Evolutionary conservation across 2,329 filamentous ascomycete genomes (phyloP).

Genomic region (Chaetomiaceae sp.): DNA sequence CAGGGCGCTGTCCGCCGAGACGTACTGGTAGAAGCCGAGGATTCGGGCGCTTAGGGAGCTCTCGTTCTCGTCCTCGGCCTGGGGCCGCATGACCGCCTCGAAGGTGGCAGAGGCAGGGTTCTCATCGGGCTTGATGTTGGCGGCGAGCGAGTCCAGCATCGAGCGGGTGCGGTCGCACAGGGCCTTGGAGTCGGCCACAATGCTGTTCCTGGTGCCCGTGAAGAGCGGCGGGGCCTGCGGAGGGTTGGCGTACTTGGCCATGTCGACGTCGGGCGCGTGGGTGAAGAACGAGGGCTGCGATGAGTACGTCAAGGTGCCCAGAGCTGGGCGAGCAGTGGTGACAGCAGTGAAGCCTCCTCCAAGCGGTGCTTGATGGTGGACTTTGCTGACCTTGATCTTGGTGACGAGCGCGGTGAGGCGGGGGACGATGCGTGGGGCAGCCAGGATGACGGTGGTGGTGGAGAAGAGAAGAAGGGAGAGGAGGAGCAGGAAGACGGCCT

Average conservation of each 20-base stretch:
- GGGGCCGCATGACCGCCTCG: slow-evolving; percentile 55
- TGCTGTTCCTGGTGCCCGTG: slow-evolving; percentile 65
- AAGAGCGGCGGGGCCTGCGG: slow-evolving; percentile 76
- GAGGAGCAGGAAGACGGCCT: slow-evolving; percentile 38
- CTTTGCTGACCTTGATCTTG: slow-evolving; percentile 45
- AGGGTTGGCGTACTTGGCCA: slow-evolving; percentile 64
- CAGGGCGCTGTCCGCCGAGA: slow-evolving; percentile 63
- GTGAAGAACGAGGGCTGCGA: slow-evolving; percentile 33
- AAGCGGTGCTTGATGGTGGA: slow-evolving; percentile 30
- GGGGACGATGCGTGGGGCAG: slow-evolving; percentile 54
- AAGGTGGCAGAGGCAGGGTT: slow-evolving; percentile 52
- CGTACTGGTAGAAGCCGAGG: slow-evolving; percentile 75
- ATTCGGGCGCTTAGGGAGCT: slow-evolving; percentile 59
- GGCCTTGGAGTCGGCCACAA: slow-evolving; percentile 62
- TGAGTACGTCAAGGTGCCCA: slow-evolving; percentile 30
- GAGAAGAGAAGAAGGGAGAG: slow-evolving; percentile 54
- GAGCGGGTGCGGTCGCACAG: slow-evolving; percentile 60
- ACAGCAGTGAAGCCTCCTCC: slow-evolving; percentile 17
- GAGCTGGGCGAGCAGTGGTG: slow-evolving; percentile 10
- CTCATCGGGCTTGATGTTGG: slow-evolving; percentile 49
- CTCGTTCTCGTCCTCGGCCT: slow-evolving; percentile 68
- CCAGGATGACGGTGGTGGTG: slow-evolving; percentile 59
- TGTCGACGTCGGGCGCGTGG: slow-evolving; percentile 58
- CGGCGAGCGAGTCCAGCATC: slow-evolving; percentile 64
- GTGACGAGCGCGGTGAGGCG: slow-evolving; percentile 56